phyloP scores from a whole-genome alignment of 2,329 filamentous ascomycete genomes.

The Clarireedia homoeocarpa region DNA sequence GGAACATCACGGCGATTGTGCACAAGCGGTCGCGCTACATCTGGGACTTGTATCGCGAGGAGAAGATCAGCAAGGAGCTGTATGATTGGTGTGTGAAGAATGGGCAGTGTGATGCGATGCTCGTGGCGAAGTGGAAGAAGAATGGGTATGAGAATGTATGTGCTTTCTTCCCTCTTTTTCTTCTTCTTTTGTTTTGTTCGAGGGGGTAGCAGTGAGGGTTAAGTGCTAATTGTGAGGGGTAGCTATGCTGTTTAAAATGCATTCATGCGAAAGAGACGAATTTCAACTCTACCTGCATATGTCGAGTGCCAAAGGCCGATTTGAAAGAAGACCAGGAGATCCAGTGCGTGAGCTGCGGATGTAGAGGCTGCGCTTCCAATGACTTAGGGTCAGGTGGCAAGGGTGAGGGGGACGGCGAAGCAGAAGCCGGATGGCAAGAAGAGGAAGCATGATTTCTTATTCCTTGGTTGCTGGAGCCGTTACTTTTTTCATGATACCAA shows the following conservation, averaged over 20 bases:
- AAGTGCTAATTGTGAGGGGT: conserved; percentile 8
- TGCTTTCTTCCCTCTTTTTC: conserved; percentile 11
- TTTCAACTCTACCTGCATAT: conserved; percentile 96
- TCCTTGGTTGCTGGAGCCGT: background rate
- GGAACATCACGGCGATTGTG: conserved; percentile 96
- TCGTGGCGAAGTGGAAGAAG: conserved; percentile 99
- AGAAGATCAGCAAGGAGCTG: conserved; percentile 83
- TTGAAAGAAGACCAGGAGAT: conserved; percentile 86
- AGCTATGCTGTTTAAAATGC: conserved; percentile 91
- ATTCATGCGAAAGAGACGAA: conserved; percentile 99
- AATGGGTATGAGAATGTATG: conserved; percentile 92
- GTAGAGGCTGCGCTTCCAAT: conserved; percentile 79
- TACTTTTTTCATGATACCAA: background rate
- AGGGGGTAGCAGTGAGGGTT: background rate
- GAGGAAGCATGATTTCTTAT: background rate
- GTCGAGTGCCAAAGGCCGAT: conserved; percentile 82
- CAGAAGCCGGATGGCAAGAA: background rate
- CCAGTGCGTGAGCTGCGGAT: conserved; percentile 93
- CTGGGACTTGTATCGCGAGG: conserved; percentile 95
- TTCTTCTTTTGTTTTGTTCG: too few relatives aligned
- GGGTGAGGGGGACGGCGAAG: background rate
- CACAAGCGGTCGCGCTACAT: conserved; percentile 90
- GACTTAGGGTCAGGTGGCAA: conserved; percentile 45
- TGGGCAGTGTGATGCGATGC: conserved; percentile 84
- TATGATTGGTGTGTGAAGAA: conserved; percentile 98